phyloP scores from a whole-genome alignment of 1,284 basidiomycete species.

The Sanghuangporus sanghuang region DNA sequence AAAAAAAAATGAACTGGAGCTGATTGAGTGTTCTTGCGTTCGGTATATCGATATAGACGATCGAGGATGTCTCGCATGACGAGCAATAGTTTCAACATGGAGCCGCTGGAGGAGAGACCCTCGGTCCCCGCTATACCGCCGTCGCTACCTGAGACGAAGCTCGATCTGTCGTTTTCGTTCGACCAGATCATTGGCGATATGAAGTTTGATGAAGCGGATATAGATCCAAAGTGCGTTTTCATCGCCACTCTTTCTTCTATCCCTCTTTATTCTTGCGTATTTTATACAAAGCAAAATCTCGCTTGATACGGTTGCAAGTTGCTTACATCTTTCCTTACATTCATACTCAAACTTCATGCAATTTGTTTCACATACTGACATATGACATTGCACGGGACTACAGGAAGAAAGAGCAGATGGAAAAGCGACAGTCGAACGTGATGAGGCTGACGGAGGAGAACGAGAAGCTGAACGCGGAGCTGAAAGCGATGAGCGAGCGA shows the following conservation, averaged over 20 bases:
- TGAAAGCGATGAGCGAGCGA: slow-evolving; percentile 68
- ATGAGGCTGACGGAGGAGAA: slow-evolving; percentile 71
- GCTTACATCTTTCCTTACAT: not conserved
- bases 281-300: no score
- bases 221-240: slow-evolving; percentile 10
- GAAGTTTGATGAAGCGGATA: not conserved
- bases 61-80: slow-evolving; percentile 16
- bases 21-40: not conserved
- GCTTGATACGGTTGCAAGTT: no score
- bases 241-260: not conserved
- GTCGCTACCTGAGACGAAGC: slow-evolving; percentile 13
- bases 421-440: slow-evolving; percentile 73
- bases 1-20: not conserved
- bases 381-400: not conserved
- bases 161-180: slow-evolving; percentile 14
- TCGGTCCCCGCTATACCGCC: slow-evolving; percentile 8
- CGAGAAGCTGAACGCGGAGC: slow-evolving; percentile 67
- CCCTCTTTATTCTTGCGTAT: not conserved
- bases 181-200: slow-evolving; percentile 15
- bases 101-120: not conserved
- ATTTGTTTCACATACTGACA: no score
- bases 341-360: not conserved
- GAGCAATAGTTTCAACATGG: not conserved
- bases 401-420: slow-evolving; percentile 41
- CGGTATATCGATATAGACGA: not conserved